phyloP scores from a whole-genome alignment of 345 rosid species.

The Anastatica hierochuntica region DNA sequence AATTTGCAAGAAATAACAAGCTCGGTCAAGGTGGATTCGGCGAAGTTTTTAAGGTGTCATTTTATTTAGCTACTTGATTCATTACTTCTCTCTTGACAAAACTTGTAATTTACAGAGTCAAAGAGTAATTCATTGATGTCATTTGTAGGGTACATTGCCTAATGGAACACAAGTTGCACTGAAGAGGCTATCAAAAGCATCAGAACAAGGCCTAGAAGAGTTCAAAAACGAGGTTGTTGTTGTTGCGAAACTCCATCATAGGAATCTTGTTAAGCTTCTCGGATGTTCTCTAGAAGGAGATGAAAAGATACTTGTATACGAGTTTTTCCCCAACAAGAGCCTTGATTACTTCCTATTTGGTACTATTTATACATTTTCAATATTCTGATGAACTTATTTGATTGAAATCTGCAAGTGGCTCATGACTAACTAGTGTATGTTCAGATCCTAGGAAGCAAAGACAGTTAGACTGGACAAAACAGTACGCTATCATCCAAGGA shows the following conservation, averaged over 20 bases:
- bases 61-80: no score
- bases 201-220: constrained; percentile 11
- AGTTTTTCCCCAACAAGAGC: constrained; percentile 15
- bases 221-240: constrained; percentile 16
- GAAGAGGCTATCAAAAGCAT: constrained; percentile 10
- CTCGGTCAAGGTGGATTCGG: constrained; percentile 42
- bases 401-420: no score
- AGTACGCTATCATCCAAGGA: constrained; percentile 34
- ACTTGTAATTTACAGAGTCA: no score
- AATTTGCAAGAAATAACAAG: constrained; percentile 38
- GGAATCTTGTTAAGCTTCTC: constrained; percentile 13
- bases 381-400: no score
- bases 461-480: constrained; percentile 35
- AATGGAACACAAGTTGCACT: constrained; percentile 11
- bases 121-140: no score
- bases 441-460: constrained; percentile 27
- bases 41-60: constrained; percentile 58
- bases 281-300: constrained; percentile 2
- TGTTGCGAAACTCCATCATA: constrained; percentile 18
- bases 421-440: no score
- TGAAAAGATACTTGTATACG: constrained; percentile 9
- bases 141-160: constrained; percentile 1
- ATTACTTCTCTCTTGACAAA: no score
- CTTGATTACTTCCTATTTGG: constrained; percentile 18
- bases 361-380: no score